Conservation (phyloP, 495 filamentous ascomycete species). For the Penicillium mononematosum region DNA sequence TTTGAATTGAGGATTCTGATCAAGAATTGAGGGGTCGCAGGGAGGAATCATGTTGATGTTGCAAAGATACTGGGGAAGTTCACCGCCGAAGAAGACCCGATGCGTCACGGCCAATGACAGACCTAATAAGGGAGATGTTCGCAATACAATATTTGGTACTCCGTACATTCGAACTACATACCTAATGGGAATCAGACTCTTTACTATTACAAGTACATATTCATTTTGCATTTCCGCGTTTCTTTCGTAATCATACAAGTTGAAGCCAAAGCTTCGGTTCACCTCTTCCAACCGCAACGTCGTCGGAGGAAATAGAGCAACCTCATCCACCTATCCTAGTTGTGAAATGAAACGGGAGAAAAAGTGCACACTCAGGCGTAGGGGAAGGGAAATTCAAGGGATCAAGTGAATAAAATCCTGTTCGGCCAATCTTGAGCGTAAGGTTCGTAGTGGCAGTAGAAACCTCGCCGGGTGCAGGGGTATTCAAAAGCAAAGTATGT, state of each 20-base stretch:
- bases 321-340: constrained; percentile 3
- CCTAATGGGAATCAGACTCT: not conserved
- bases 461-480: constrained; percentile 11
- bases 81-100: constrained; percentile 22
- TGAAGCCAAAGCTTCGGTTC: constrained; percentile 28
- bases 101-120: constrained; percentile 1
- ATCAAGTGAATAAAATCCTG: constrained; percentile 12
- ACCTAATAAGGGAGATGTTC: not conserved
- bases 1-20: constrained; percentile 64
- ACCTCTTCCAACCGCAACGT: constrained; percentile 17
- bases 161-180: not conserved
- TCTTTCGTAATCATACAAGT: constrained; percentile 49
- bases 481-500: constrained; percentile 18
- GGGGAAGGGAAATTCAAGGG: constrained; percentile 16
- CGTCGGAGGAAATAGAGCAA: constrained; percentile 11
- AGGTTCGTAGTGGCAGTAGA: constrained; percentile 4
- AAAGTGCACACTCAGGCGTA: constrained; percentile 12
- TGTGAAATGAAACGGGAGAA: not conserved
- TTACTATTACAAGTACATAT: constrained; percentile 20
- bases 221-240: constrained; percentile 39
- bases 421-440: constrained; percentile 10
- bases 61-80: constrained; percentile 16
- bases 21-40: constrained; percentile 59
- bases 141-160: not conserved
- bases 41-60: constrained; percentile 60